These are phyloP conservation scores for Hanseniaspora pseudoguilliermondii DNA, from an alignment of 805 yeast genomes.

Conservation along the genomic window DNA sequence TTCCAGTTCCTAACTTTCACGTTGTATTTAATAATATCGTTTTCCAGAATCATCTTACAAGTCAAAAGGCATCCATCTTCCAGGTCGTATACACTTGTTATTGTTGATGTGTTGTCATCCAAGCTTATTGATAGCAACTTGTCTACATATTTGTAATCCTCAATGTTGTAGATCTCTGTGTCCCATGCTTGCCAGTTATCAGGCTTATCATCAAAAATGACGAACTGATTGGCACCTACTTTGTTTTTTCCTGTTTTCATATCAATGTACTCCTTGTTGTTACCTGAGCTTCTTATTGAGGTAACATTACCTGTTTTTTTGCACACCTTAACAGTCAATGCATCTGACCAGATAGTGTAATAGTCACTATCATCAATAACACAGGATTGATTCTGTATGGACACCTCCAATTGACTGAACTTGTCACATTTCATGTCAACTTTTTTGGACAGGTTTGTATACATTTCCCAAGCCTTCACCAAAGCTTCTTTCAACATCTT, in stretches of 20 bases:
- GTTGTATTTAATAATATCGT: constrained; percentile 38
- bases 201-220: constrained; percentile 82
- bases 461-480: constrained; percentile 39
- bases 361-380: constrained; percentile 26
- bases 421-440: constrained; percentile 27
- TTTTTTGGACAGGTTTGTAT: constrained; percentile 37
- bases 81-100: constrained; percentile 25
- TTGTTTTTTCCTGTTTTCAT: constrained; percentile 39
- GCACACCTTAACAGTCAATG: constrained; percentile 43
- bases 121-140: constrained; percentile 22
- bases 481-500: constrained; percentile 57
- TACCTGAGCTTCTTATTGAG: constrained; percentile 43
- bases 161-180: constrained; percentile 78
- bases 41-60: constrained; percentile 52
- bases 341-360: constrained; percentile 47
- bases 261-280: constrained; percentile 53
- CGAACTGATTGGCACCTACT: constrained; percentile 66
- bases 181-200: constrained; percentile 94
- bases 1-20: constrained; percentile 66
- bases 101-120: constrained; percentile 26
- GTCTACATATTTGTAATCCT: constrained; percentile 45
- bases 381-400: not conserved
- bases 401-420: not conserved
- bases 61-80: constrained; percentile 52
- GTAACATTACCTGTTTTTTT: constrained; percentile 48